phyloP scores from a whole-genome alignment of 2,329 filamentous ascomycete genomes.

The Talaromyces amestolkiae region DNA sequence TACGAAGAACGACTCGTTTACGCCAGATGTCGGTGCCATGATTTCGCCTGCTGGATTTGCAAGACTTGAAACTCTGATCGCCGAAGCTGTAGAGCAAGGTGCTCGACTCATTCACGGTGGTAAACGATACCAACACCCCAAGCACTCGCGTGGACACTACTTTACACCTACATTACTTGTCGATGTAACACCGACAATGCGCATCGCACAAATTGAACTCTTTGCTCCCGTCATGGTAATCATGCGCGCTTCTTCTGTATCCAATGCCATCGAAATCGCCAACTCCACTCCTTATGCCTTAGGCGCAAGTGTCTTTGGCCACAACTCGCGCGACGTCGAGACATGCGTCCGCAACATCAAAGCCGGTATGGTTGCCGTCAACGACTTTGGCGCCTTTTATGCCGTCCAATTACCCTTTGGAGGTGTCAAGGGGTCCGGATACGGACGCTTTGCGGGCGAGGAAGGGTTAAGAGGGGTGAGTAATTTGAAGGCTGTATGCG shows the following conservation, averaged over 20 bases:
- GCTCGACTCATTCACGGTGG: conserved; percentile 82
- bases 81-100: conserved; percentile 72
- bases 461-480: conserved; percentile 83
- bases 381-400: conserved; percentile 93
- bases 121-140: conserved; percentile 66
- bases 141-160: conserved; percentile 78
- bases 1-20: conserved; percentile 28
- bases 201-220: conserved; percentile 83
- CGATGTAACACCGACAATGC: conserved; percentile 84
- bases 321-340: conserved; percentile 60
- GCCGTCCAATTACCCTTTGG: conserved; percentile 94
- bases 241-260: conserved; percentile 67
- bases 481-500: conserved; percentile 82
- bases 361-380: conserved; percentile 88
- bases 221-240: conserved; percentile 89
- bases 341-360: conserved; percentile 67
- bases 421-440: conserved; percentile 82
- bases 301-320: conserved; percentile 83
- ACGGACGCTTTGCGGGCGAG: conserved; percentile 87
- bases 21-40: conserved; percentile 78
- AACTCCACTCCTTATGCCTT: conserved; percentile 85
- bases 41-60: conserved; percentile 76
- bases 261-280: conserved; percentile 70
- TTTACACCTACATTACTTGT: conserved; percentile 86
- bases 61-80: conserved; percentile 72